These are phyloP conservation scores for Wickerhamomyces chambardii DNA, from an alignment of 805 yeast genomes.

Conservation along the genomic window DNA sequence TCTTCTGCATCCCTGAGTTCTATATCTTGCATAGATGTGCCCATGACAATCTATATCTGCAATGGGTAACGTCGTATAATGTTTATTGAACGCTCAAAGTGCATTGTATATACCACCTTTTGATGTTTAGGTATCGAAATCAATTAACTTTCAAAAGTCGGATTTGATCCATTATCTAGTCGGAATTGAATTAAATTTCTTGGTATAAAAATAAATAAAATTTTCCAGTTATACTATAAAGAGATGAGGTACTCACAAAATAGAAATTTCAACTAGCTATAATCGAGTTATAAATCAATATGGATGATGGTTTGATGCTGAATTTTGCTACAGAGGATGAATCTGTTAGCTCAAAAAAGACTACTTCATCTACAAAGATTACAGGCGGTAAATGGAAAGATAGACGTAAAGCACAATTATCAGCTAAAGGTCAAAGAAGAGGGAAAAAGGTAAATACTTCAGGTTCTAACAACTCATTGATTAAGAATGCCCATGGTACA, in stretches of 20 bases:
- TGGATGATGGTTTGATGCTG: constrained; percentile 67
- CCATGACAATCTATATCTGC: no score
- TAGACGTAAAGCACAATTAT: constrained; percentile 38
- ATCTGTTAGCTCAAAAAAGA: constrained; percentile 11
- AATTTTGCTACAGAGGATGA: constrained; percentile 52
- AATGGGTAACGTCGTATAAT: no score
- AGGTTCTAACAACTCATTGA: background rate
- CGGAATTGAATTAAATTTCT: no score
- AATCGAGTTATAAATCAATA: background rate
- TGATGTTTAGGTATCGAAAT: no score
- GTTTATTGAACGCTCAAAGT: no score
- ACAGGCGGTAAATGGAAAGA: constrained; percentile 82
- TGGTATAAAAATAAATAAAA: no score
- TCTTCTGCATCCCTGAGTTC: no score
- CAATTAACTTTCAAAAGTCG: no score
- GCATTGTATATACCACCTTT: no score
- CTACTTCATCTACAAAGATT: constrained; percentile 27
- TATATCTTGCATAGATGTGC: no score
- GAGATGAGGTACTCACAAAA: background rate
- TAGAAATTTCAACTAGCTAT: background rate
- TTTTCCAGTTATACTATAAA: background rate
- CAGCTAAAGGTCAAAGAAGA: constrained; percentile 14
- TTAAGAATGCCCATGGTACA: background rate
- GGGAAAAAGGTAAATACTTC: background rate
- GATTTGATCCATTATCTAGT: no score